Base-by-base conservation (phyloP, 140 eudicot genomes). In the Bidens hawaiensis region DNA sequence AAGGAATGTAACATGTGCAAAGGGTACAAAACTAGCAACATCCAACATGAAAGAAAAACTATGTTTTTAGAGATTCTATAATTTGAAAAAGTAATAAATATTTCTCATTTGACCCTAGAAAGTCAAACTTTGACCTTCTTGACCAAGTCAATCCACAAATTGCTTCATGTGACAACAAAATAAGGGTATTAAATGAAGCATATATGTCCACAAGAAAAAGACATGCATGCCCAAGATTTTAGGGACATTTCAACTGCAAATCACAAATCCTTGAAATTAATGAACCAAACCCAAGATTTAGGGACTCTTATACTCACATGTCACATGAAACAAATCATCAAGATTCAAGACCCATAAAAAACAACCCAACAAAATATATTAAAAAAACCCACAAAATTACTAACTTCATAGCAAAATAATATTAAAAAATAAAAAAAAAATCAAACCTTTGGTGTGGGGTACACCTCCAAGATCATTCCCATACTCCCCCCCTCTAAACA, bases 401-500 rank as follows among this genome's bases (percentile, higher is more conserved):
- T 36, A 36, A n/a, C 12, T 9, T 36, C 14, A 1, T 36, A 4
- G 43, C 3, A 36, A 36, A 36, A 36, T 36, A 36, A 36, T 36
- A n/a, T n/a, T n/a, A n/a, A 1, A 36, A 6, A 36, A 36, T 36
- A 36, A 11, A 16, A 45, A 34, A 66, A 69, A 55, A 13, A 6
- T 33, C 69, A 10, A 64, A 91, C 98, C 98, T 91, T 87, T 91
- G 33, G 85, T 78, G 17, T 87, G 86, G 71, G 85, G 76, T 3
- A 78, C 83, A 26, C 79, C 80, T 43, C 76, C 78, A 67, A 77
- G 75, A 45, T 85, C 98, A 80, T 78, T 82, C 0, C 82, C 95
- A 78, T 79, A 84, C 56, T 87, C 91, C 14, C 82, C 94, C 22
- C 95, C 96, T 47, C 85, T 84, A 68, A 87, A 90, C 9, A 90